Conservation (phyloP, 2,329 filamentous ascomycete species). For the Trichoderma aggressivum region DNA sequence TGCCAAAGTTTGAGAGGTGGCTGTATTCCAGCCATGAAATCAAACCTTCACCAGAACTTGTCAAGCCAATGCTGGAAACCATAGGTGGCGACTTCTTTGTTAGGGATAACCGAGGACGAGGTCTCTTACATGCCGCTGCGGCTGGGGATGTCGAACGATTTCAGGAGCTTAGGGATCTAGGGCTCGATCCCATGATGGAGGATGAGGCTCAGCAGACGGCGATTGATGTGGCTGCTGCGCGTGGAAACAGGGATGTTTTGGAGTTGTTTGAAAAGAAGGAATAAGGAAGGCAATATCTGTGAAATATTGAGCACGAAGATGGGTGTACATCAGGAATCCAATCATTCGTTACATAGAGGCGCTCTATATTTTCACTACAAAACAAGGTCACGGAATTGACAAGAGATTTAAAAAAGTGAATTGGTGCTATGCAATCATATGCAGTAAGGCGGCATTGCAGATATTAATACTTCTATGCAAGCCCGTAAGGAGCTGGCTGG, state of each 20-base stretch:
- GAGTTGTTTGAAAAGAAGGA: slow-evolving; percentile 30
- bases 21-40: rapidly evolving
- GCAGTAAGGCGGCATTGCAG: neutral
- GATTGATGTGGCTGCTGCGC: slow-evolving; percentile 35
- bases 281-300: slow-evolving; percentile 12
- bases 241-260: slow-evolving; percentile 27
- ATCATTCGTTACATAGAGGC: neutral
- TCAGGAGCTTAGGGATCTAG: slow-evolving; percentile 26
- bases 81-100: slow-evolving; percentile 29
- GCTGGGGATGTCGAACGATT: slow-evolving; percentile 23
- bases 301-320: neutral
- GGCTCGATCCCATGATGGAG: slow-evolving; percentile 31
- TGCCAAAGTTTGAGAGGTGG: neutral
- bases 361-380: neutral
- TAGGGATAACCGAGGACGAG: slow-evolving; percentile 26
- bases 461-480: neutral
- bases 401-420: neutral
- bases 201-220: slow-evolving; percentile 30
- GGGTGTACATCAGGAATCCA: neutral
- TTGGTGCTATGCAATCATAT: neutral
- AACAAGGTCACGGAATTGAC: neutral
- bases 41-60: neutral
- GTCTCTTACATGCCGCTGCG: slow-evolving; percentile 32
- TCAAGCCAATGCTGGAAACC: slow-evolving; percentile 1
- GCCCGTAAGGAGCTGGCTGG: neutral